Conservation (phyloP, 345 rosid genomes). For the Gossypium stocksii region DNA sequence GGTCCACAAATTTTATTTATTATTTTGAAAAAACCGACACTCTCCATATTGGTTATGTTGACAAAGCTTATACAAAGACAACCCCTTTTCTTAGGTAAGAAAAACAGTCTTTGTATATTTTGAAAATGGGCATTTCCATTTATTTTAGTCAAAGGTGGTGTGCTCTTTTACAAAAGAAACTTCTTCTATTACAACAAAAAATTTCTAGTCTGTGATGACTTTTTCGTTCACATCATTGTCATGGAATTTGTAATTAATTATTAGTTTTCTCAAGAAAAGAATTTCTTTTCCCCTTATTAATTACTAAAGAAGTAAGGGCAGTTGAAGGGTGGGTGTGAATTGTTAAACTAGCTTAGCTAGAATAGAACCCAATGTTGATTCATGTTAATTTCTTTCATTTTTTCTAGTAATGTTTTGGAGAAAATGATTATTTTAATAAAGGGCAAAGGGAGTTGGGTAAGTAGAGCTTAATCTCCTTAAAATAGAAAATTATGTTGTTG, state of each 20-base stretch:
- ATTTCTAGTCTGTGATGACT: background rate
- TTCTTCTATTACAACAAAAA: background rate
- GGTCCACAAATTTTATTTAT: background rate
- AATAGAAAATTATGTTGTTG: no score
- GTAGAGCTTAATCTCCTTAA: no score
- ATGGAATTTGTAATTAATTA: background rate
- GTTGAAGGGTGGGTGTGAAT: background rate
- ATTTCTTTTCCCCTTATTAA: background rate
- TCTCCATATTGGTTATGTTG: slow-evolving; percentile 26
- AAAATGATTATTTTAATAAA: background rate
- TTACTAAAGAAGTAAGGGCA: background rate
- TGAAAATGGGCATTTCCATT: slow-evolving; percentile 9
- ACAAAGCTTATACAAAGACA: slow-evolving; percentile 19
- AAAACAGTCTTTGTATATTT: slow-evolving; percentile 6
- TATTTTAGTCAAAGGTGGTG: slow-evolving; percentile 12
- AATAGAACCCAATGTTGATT: background rate
- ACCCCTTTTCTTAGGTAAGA: background rate
- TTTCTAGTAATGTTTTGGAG: background rate
- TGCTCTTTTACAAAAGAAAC: slow-evolving; percentile 19
- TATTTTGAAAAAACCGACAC: slow-evolving; percentile 16
- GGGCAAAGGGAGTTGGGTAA: no score
- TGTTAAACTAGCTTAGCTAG: background rate
- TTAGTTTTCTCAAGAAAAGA: background rate
- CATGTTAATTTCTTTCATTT: background rate
- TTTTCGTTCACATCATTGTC: background rate